Evolutionary conservation across 2,329 filamentous ascomycete species (phyloP).

Genomic region (Leptographium wingfieldii): DNA sequence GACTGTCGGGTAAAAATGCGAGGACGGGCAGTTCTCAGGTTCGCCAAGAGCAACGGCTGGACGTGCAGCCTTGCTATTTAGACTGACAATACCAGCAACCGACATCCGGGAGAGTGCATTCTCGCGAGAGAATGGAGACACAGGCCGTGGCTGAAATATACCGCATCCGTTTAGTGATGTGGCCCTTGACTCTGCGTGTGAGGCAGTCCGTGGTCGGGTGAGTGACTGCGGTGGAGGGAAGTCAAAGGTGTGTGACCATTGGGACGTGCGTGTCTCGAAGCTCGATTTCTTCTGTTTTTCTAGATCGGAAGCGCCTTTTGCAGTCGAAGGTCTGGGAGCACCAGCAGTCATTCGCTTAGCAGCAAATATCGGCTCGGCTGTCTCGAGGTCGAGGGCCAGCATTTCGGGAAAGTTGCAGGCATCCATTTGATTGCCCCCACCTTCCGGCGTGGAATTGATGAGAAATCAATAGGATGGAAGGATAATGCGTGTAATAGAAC

Average conservation of each 20-base stretch:
- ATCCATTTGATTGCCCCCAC: background rate
- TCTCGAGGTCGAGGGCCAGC: conserved; percentile 40
- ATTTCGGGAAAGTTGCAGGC: conserved; percentile 40
- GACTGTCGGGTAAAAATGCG: background rate
- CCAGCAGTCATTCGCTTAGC: conserved; percentile 41
- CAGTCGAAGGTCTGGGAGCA: conserved; percentile 19
- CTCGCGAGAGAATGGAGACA: background rate
- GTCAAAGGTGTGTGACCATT: background rate
- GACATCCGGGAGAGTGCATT: background rate
- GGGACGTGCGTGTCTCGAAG: background rate
- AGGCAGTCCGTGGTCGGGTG: background rate
- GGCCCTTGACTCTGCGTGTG: background rate
- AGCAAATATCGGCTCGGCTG: conserved; percentile 33
- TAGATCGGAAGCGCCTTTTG: background rate
- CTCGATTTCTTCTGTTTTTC: background rate
- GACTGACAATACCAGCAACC: background rate
- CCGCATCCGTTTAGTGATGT: background rate
- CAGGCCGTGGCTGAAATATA: background rate
- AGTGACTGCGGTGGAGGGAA: background rate
- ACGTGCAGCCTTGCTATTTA: conserved; percentile 4
- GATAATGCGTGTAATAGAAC: background rate
- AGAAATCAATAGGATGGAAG: background rate
- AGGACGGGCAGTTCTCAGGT: background rate
- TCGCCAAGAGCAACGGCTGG: conserved; percentile 6
- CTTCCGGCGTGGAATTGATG: background rate